phyloP scores from a whole-genome alignment of 305 asterid species.

The Withania somnifera region DNA sequence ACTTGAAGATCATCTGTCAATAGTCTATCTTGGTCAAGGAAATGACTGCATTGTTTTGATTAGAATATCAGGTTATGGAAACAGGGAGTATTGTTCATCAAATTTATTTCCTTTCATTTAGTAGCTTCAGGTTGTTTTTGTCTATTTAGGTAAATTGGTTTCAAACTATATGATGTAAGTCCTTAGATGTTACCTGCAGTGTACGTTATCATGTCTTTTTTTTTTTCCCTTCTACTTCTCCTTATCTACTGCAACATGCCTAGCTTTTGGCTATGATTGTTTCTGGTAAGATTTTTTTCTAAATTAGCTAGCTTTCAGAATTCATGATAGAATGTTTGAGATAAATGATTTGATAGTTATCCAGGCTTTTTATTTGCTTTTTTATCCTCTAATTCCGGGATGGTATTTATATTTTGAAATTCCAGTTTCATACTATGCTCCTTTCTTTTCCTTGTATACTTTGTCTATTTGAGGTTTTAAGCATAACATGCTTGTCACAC shows the following conservation, averaged over 20 bases:
- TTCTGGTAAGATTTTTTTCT: neutral
- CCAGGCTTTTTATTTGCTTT: neutral
- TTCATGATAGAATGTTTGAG: neutral
- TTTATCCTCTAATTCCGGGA: neutral
- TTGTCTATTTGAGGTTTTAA: neutral
- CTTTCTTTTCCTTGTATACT: neutral
- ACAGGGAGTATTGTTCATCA: neutral
- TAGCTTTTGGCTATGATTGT: neutral
- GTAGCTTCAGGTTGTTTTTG: too few relatives aligned
- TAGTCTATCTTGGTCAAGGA: neutral
- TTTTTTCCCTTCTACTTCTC: neutral
- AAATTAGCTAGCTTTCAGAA: neutral
- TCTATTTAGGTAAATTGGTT: neutral
- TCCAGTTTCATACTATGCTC: neutral
- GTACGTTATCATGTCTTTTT: neutral
- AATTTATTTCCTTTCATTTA: neutral
- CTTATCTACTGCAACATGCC: neutral
- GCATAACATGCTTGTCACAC: neutral
- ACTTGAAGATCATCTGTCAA: neutral
- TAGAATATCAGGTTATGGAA: too few relatives aligned
- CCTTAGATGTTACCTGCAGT: neutral
- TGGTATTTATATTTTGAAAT: neutral
- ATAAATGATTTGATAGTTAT: neutral
- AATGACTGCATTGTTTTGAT: too few relatives aligned
- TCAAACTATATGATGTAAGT: neutral